Evolutionary conservation across 2,329 filamentous ascomycete species (phyloP).

Genomic region (Colletotrichum theobromicola): DNA sequence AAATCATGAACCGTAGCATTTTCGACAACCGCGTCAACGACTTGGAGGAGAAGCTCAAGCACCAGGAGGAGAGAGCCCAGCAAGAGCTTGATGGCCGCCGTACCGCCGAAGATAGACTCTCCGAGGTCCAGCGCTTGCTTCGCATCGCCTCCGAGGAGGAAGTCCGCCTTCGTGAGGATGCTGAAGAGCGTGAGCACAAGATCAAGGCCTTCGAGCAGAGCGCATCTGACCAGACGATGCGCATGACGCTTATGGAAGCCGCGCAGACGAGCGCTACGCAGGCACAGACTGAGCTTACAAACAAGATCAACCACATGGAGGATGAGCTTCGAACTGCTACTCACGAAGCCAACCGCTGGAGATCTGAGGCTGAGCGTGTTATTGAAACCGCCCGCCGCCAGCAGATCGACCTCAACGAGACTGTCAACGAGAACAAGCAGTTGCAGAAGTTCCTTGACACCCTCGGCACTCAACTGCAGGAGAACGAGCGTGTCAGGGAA

Average conservation of each 20-base stretch:
- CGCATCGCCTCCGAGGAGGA: slow-evolving; percentile 76
- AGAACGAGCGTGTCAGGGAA: slow-evolving; percentile 84
- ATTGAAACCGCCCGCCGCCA: slow-evolving; percentile 56
- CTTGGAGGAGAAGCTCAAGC: slow-evolving; percentile 70
- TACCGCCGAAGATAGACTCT: slow-evolving; percentile 73
- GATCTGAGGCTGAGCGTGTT: slow-evolving; percentile 64
- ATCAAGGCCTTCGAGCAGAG: slow-evolving; percentile 65
- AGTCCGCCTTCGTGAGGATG: slow-evolving; percentile 66
- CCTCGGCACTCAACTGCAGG: slow-evolving; percentile 79
- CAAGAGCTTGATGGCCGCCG: slow-evolving; percentile 68
- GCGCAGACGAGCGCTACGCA: slow-evolving; percentile 65
- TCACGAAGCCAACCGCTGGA: slow-evolving; percentile 66
- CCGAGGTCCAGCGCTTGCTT: slow-evolving; percentile 74
- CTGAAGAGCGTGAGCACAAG: slow-evolving; percentile 73
- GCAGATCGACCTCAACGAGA: slow-evolving; percentile 53
- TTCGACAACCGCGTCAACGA: slow-evolving; percentile 68
- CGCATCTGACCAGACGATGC: slow-evolving; percentile 61
- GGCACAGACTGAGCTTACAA: slow-evolving; percentile 59
- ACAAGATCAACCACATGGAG: slow-evolving; percentile 59
- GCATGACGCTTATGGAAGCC: slow-evolving; percentile 70
- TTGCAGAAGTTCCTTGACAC: slow-evolving; percentile 76
- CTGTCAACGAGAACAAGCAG: slow-evolving; percentile 69
- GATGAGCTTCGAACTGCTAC: slow-evolving; percentile 59
- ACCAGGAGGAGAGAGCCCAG: slow-evolving; percentile 68
- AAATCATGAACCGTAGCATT: slow-evolving; percentile 65